phyloP scores from a whole-genome alignment of 2,329 filamentous ascomycete genomes.

The Cercospora sojina region DNA sequence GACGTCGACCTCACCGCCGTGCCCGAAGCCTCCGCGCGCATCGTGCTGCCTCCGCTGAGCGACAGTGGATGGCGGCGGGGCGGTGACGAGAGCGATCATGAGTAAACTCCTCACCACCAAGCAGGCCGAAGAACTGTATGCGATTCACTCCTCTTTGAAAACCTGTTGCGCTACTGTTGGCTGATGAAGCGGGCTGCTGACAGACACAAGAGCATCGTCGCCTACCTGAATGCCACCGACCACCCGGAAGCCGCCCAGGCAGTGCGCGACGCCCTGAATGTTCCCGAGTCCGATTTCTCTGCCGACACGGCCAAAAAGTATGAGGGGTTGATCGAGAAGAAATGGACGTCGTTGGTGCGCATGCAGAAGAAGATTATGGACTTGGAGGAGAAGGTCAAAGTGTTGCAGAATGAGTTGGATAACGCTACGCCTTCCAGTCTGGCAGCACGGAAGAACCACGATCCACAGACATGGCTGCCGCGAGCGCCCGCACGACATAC shows the following conservation, averaged over 20 bases:
- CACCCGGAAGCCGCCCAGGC: constrained; percentile 68
- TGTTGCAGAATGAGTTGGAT: constrained; percentile 80
- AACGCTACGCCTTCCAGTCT: constrained; percentile 77
- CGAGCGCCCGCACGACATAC: constrained; percentile 75
- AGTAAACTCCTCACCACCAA: constrained; percentile 72
- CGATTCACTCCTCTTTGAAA: constrained; percentile 30
- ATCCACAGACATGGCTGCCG: constrained; percentile 85
- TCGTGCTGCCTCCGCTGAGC: constrained; percentile 12
- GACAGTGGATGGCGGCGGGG: constrained; percentile 18
- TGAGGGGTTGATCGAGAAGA: constrained; percentile 91
- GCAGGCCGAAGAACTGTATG: constrained; percentile 87
- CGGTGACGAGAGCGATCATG: constrained; percentile 54
- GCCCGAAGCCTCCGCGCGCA: not conserved
- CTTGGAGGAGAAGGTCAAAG: constrained; percentile 71
- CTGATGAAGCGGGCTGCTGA: constrained; percentile 35
- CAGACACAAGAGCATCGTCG: constrained; percentile 91
- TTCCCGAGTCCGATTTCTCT: constrained; percentile 70
- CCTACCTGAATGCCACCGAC: constrained; percentile 75
- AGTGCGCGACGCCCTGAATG: constrained; percentile 72
- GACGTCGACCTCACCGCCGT: not conserved
- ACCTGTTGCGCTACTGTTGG: constrained; percentile 20
- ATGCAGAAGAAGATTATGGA: constrained; percentile 99
- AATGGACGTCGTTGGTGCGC: constrained; percentile 94
- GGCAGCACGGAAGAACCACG: constrained; percentile 70
- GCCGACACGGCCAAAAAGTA: constrained; percentile 86